Evolutionary conservation across 768 basidiomycete genomes (phyloP), one percentile per base, ranked within the genome.

Genomic region (Symmetrospora coprosmae): DNA sequence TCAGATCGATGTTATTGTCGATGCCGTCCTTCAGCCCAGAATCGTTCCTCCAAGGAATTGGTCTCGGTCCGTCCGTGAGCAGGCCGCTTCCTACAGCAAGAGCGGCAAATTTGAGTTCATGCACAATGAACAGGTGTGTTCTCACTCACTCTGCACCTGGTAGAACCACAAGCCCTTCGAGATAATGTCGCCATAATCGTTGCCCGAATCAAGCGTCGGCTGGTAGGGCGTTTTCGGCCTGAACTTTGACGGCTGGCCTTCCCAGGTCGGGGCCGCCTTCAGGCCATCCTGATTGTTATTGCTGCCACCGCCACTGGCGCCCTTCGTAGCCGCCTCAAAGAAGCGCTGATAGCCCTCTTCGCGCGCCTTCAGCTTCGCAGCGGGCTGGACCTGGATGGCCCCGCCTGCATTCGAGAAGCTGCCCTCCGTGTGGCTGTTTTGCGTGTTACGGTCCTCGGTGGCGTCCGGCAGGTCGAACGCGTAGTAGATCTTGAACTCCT

Each of bases 31-130:
- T 74, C 23, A 83, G 66, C 17, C 81, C 79, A 67, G 86, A 87
- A 58, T 83, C 79, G 67, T 94, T 94, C 51, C 90, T 76, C 91
- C 91, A 96, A 25, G 79, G 69, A 1, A 91, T 86, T 38, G 33
- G 39, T 16, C 53, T 8, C 13, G 53, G 53, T 4, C 16, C 13
- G 11, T 14, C 9, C 14, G 19, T 23, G 4, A 56, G 25, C 4
- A 56, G 37, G 16, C 53, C 53, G 40, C 53, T 56, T 46, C 53
- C 53, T 56, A n/a, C n/a, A n/a, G 53, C 37, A 8, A n/a, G 28
- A 23, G 49, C 31, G n/a, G n/a, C n/a, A n/a, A n/a, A n/a, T n/a
- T n/a, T n/a, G n/a, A 21, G 35, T 9, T 52, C 31, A 52, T 19
- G 5, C 23, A 52, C n/a, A 4, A 37, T 38, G 23, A 52, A 52